Percentiles rank a stretch among this genome's conserved stretches.
Conservation (phyloP, 257 asterid genomes). For the Capsicum pubescens region DNA sequence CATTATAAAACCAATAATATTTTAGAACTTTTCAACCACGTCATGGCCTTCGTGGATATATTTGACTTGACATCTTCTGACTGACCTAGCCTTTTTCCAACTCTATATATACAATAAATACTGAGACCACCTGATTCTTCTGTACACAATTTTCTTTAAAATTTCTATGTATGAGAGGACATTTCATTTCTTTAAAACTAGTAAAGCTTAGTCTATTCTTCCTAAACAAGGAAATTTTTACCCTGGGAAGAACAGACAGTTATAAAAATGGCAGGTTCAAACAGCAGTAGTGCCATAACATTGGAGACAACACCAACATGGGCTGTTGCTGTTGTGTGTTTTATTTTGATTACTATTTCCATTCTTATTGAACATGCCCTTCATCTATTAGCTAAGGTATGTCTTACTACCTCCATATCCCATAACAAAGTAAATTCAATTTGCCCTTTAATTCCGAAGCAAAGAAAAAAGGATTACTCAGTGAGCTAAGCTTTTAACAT, state of each 20-base stretch:
- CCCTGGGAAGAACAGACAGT: slow-evolving; percentile 20
- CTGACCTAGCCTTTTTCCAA: neutral
- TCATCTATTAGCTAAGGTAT: slow-evolving; percentile 67
- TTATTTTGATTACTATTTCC: slow-evolving; percentile 56
- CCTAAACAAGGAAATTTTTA: neutral
- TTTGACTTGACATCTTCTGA: neutral
- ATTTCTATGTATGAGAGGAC: no score
- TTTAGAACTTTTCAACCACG: neutral
- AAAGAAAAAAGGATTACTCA: neutral
- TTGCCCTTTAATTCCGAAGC: neutral
- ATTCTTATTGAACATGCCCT: slow-evolving; percentile 68
- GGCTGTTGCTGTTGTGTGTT: slow-evolving; percentile 76
- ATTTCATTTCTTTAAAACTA: no score
- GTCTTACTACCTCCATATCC: no score
- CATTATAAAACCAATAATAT: neutral
- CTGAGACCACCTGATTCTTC: neutral
- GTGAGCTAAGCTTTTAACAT: neutral
- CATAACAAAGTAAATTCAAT: no score
- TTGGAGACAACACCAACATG: slow-evolving; percentile 67
- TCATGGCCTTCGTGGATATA: slow-evolving; percentile 25
- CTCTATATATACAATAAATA: neutral
- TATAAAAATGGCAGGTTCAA: slow-evolving; percentile 34
- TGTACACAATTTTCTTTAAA: no score
- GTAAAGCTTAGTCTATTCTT: neutral
- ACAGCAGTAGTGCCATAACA: slow-evolving; percentile 35